A percentile compares a stretch with the other conserved stretches of the same genome.
Conservation (phyloP, 129 eudicot genomes). For the Lactuca saligna region DNA sequence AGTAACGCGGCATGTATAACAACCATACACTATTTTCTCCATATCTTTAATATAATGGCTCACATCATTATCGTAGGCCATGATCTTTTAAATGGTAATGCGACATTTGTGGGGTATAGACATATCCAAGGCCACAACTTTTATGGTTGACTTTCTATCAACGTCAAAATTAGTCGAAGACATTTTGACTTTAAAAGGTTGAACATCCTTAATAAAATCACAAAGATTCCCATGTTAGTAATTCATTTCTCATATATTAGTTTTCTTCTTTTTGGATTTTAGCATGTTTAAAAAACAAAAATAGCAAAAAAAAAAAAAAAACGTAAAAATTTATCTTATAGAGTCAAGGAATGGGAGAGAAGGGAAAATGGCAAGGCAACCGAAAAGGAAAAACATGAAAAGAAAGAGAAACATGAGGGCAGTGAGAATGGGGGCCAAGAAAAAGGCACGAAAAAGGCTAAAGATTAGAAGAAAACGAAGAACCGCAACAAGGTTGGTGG, state of each 20-base stretch:
- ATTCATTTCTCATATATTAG: slow-evolving; percentile 1
- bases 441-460: slow-evolving; percentile 29
- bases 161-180: slow-evolving; percentile 17
- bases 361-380: slow-evolving; percentile 39
- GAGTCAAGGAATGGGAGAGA: slow-evolving; percentile 42
- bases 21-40: background rate
- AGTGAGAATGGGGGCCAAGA: slow-evolving; percentile 20
- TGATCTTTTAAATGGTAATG: background rate
- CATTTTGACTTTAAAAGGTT: slow-evolving; percentile 12
- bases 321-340: background rate
- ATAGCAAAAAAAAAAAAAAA: background rate
- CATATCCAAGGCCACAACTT: slow-evolving; percentile 22
- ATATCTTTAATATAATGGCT: background rate
- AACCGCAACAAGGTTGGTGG: slow-evolving; percentile 15
- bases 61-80: slow-evolving; percentile 7
- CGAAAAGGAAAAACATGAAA: slow-evolving; percentile 20
- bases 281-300: background rate
- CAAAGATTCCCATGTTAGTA: slow-evolving; percentile 4
- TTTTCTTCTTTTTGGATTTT: background rate
- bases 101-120: slow-evolving; percentile 13
- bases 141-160: slow-evolving; percentile 11
- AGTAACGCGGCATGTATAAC: background rate
- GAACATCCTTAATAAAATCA: background rate
- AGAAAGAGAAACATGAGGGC: slow-evolving; percentile 34
- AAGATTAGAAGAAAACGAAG: slow-evolving; percentile 42